Base-by-base conservation (phyloP, 768 basidiomycete genomes). In the Psilocybe cubensis region DNA sequence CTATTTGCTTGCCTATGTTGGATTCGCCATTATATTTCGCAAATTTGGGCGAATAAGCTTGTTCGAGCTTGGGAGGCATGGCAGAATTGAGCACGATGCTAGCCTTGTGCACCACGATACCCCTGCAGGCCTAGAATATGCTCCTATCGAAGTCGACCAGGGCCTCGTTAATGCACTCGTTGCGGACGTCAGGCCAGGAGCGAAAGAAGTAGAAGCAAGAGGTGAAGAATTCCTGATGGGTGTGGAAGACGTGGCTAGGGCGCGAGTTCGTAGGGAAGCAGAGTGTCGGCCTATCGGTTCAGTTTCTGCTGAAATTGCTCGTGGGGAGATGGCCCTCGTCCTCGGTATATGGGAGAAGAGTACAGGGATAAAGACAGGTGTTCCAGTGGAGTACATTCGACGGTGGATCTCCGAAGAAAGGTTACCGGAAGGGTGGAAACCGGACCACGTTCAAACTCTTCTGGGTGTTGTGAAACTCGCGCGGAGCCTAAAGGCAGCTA, bases 261-360 rank as follows among this genome's bases (percentile, higher is more conserved):
- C 81, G 8, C 76, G 87, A 2, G 67, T 84, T 2, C 74, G 83
- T 49, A 72, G 87, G 21, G 85, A 88, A 60, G 74, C 70, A 14
- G 65, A 73, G 28, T 81, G 70, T 7, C 66, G 68, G 2, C 71
- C 74, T 0, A 64, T 88, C 24, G 78, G 80, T 48, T 50, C 63
- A 3, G 38, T 84, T 3, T 84, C 85, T 58, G 77, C 79, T 1
- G 84, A 86, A 70, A 80, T 88, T 52, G 87, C 87, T 2, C 78
- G 86, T 3, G 87, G 86, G 17, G 87, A 89, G 70, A 84, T 88
- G 77, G 84, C 81, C 0, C 81, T 88, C 49, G 81, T 87, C 7
- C 72, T 87, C 12, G 85, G 83, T 0, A 74, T 88, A 5, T 84
- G 82, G 76, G 78, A 78, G 59, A 66, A 63, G 35, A 71, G 67